Evolutionary conservation across 1,284 basidiomycete species (phyloP).

Genomic region (Takashimella tepidaria): DNA sequence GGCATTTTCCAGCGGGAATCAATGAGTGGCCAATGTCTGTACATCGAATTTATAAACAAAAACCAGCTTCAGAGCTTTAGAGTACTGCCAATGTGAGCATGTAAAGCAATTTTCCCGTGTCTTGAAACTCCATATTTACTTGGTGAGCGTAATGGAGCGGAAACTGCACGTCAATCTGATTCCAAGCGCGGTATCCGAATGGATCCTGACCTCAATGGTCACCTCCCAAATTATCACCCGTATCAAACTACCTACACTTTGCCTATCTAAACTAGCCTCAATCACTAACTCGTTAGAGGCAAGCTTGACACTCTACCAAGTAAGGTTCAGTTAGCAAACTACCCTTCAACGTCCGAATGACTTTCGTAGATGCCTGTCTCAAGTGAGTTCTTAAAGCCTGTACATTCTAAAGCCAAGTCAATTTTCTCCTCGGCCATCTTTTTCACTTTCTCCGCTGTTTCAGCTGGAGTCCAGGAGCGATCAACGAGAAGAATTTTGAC

Average conservation of each 20-base stretch:
- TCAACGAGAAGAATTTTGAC: slow-evolving; percentile 48
- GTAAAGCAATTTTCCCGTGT: too few species aligned
- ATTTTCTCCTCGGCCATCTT: slow-evolving; percentile 32
- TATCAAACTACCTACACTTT: too few species aligned
- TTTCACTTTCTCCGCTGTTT: slow-evolving; percentile 38
- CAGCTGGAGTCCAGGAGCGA: slow-evolving; percentile 29
- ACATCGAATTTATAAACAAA: slow-evolving; percentile 69
- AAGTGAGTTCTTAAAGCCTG: slow-evolving; percentile 80
- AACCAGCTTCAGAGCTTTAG: slow-evolving; percentile 69
- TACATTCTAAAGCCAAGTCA: slow-evolving; percentile 49
- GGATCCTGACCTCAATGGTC: slow-evolving; percentile 41
- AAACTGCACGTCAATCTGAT: slow-evolving; percentile 53
- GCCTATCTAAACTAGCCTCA: slow-evolving; percentile 50
- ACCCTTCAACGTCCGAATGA: slow-evolving; percentile 1
- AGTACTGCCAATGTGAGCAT: slow-evolving; percentile 50
- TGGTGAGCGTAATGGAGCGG: slow-evolving; percentile 49
- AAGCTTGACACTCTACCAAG: slow-evolving; percentile 43
- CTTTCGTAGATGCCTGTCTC: slow-evolving; percentile 66
- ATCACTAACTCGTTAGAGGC: slow-evolving; percentile 52
- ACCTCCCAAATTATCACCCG: too few species aligned
- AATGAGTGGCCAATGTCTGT: slow-evolving; percentile 77
- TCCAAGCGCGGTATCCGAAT: slow-evolving; percentile 50
- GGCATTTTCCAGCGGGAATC: slow-evolving; percentile 65
- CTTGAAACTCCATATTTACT: slow-evolving; percentile 13
- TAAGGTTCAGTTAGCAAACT: too few species aligned